Evolutionary conservation across 2,329 filamentous ascomycete species (phyloP).

Genomic region (Rutstroemia sp.): DNA sequence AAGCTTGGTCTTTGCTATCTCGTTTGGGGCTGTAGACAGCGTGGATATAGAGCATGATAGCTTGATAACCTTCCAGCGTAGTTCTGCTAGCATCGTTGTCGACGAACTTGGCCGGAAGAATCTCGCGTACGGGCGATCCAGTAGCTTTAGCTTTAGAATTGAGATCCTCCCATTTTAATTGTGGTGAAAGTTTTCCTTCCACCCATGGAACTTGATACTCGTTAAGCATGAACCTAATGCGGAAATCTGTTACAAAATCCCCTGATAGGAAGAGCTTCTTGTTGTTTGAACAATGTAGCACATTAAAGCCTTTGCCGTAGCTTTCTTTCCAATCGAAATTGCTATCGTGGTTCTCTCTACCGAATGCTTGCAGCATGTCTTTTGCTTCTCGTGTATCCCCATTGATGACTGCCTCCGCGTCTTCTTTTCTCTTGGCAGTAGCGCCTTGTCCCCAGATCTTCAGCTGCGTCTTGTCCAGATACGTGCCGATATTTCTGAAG

Average conservation of each 20-base stretch:
- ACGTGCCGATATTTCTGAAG: conserved; percentile 85
- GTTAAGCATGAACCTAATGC: conserved; percentile 43
- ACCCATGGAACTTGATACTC: conserved; percentile 38
- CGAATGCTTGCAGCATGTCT: conserved; percentile 70
- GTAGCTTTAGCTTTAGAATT: conserved; percentile 16
- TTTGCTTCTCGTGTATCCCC: conserved; percentile 60
- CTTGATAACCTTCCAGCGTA: conserved; percentile 41
- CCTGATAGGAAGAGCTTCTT: conserved; percentile 40
- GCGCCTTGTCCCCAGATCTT: conserved; percentile 92
- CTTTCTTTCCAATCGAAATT: conserved; percentile 66
- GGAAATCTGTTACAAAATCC: conserved; percentile 41
- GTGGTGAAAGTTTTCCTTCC: conserved; percentile 21
- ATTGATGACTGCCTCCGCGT: conserved; percentile 59
- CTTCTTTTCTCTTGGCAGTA: conserved; percentile 52
- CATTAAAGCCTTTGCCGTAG: conserved; percentile 81
- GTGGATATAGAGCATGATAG: conserved; percentile 55
- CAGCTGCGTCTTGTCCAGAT: conserved; percentile 55
- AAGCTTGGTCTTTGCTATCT: conserved; percentile 5
- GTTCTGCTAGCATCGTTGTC: conserved; percentile 46
- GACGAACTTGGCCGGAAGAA: conserved; percentile 40
- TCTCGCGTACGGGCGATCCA: conserved; percentile 14
- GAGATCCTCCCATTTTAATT: conserved; percentile 25
- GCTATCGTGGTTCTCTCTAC: conserved; percentile 69
- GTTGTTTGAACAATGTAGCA: conserved; percentile 52
- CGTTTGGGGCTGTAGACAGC: conserved; percentile 36